These are phyloP conservation scores for Hericium alpestre DNA, from an alignment of 768 basidiomycete species.

Conservation along the genomic window DNA sequence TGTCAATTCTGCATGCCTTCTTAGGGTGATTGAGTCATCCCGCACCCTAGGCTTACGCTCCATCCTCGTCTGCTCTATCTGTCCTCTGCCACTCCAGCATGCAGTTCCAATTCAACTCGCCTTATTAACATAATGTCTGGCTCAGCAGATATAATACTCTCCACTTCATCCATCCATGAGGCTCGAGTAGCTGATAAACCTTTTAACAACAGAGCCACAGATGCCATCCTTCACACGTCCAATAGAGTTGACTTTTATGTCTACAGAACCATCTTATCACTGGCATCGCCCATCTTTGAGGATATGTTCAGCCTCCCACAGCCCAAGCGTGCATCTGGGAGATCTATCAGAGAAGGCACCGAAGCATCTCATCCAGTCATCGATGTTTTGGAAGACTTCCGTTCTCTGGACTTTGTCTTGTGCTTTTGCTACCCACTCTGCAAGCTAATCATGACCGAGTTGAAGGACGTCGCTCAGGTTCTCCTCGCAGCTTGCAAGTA, in stretches of 20 bases:
- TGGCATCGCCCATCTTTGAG: conserved; percentile 1
- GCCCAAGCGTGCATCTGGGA: not conserved
- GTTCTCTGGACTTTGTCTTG: conserved; percentile 1
- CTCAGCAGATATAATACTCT: not conserved
- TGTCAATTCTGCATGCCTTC: too few relatives aligned
- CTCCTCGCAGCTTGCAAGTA: conserved; percentile 7
- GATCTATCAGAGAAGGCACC: too few relatives aligned
- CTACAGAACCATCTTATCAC: conserved; percentile 24
- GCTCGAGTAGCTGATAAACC: not conserved
- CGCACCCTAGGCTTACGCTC: not conserved
- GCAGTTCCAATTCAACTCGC: not conserved
- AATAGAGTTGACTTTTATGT: conserved; percentile 12
- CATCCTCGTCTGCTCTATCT: not conserved
- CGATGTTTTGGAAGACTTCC: not conserved
- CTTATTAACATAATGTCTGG: not conserved
- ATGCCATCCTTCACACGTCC: not conserved
- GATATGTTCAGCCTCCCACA: conserved; percentile 21
- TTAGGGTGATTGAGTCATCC: not conserved
- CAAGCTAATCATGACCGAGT: not conserved
- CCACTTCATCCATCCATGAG: too few relatives aligned
- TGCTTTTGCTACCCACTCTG: conserved; percentile 6
- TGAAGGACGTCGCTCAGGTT: not conserved
- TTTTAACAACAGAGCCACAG: not conserved
- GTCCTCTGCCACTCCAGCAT: not conserved
- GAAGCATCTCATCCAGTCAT: not conserved